Evolutionary conservation across 2,329 filamentous ascomycete genomes (phyloP).

Genomic region (Sporothrix humicola): DNA sequence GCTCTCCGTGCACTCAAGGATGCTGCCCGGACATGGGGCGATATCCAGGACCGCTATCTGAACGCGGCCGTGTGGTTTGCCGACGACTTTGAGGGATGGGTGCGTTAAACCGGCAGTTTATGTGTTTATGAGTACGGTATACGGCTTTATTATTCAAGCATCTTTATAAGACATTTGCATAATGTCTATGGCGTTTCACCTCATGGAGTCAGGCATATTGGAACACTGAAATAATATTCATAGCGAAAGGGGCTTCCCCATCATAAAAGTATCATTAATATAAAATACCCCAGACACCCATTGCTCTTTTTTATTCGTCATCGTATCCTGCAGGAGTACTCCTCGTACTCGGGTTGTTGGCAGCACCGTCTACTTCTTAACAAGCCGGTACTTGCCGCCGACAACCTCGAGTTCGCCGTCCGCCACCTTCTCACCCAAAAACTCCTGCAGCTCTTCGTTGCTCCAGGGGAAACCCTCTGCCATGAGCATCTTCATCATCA

Average conservation of each 20-base stretch:
- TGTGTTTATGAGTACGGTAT: neutral
- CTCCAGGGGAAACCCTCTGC: constrained; percentile 88
- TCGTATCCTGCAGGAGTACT: neutral
- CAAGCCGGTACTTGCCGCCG: constrained; percentile 72
- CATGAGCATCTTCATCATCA: constrained; percentile 95
- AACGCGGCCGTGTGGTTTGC: constrained; percentile 73
- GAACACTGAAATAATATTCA: neutral
- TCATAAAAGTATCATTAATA: neutral
- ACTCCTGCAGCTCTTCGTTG: constrained; percentile 83
- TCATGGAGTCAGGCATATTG: neutral
- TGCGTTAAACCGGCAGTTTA: constrained; percentile 27
- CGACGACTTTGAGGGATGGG: constrained; percentile 75
- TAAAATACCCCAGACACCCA: neutral
- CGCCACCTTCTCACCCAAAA: constrained; percentile 78
- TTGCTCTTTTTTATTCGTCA: neutral
- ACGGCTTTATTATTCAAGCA: neutral
- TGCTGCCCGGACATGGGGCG: constrained; percentile 75
- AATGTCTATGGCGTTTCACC: neutral
- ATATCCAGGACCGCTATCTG: constrained; percentile 69
- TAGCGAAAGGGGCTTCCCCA: neutral
- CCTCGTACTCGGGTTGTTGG: neutral
- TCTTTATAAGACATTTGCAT: neutral
- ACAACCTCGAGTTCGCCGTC: constrained; percentile 71
- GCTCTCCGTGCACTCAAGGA: constrained; percentile 76
- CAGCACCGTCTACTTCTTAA: constrained; percentile 55